Evolutionary conservation across 179 eudicot genomes (phyloP), one percentile per base, ranked within the genome.

Genomic region (Actinidia chinensis): DNA sequence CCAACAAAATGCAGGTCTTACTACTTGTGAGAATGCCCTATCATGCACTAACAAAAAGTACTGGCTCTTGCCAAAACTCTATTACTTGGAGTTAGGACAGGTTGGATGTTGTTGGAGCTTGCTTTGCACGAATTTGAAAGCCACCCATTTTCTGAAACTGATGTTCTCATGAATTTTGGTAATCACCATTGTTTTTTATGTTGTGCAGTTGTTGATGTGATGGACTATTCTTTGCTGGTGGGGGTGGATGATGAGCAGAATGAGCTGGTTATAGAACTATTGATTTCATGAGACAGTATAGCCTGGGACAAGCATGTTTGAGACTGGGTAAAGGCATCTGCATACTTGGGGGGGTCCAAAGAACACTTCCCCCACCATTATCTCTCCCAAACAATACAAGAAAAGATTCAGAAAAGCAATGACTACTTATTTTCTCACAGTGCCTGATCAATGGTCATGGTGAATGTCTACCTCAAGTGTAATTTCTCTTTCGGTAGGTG

Each of bases 251-350:
- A 94, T 72, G 97, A 92, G 82, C 79, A 87, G 58, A 87, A 90
- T 71, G 99, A 94, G 87, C 89, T 96, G 40, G 98, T 96, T 9
- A 71, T 96, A 0, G 99, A 98, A 50, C 92, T 94, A 96, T 96
- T 18, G 99, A 96, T 80, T 96, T 80, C 85, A 91, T 92, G 96
- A 84, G 99, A 76, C 98, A 96, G 63, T 96, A 94, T 63, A 96
- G n/a, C 99, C 4, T 96, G 99, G 99, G 99, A 96, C 82, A 94
- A 96, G 89, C 99, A 96, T 82, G n/a, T 88, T 96, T 15, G 99
- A 96, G 92, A 96, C 99, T 96, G 99, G 99, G 99, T 94, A 6
- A 96, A 96, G 86, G 97, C 98, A 46, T 91, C 99, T 7, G 99
- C 60, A 88, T 96, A 66, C 88, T 96, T 0, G 99, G 98, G 99